Conservation (phyloP, 768 basidiomycete species). For the Coprinopsis strossmayeri region DNA sequence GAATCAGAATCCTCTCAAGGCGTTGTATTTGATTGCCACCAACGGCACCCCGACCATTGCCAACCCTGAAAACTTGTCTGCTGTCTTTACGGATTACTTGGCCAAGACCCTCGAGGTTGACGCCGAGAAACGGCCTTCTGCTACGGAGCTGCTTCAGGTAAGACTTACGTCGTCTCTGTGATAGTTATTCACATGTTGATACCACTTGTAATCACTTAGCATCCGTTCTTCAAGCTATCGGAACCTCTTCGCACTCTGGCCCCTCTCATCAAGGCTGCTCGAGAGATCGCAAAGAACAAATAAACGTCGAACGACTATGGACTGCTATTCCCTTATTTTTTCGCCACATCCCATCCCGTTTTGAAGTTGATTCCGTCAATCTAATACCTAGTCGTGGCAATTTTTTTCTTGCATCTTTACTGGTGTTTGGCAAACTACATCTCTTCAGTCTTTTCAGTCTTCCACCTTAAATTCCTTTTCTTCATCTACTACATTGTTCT, state of each 20-base stretch:
- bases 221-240: conserved; percentile 82
- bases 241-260: conserved; percentile 84
- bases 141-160: conserved; percentile 74
- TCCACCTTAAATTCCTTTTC: not conserved
- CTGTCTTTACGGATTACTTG: conserved; percentile 86
- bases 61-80: conserved; percentile 70
- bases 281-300: conserved; percentile 73
- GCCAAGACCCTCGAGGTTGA: conserved; percentile 88
- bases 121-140: conserved; percentile 87
- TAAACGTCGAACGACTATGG: conserved; percentile 14
- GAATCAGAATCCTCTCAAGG: conserved; percentile 95
- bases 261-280: conserved; percentile 88
- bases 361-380: not conserved
- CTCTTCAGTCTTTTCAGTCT: not conserved
- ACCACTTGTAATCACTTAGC: conserved; percentile 36
- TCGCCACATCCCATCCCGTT: not conserved
- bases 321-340: not conserved
- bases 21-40: conserved; percentile 95
- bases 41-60: conserved; percentile 96
- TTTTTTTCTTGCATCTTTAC: not conserved
- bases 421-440: not conserved
- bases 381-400: conserved; percentile 1
- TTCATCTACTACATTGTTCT: not conserved
- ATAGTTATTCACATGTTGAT: too few species aligned
- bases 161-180: too few species aligned